Base-by-base conservation (phyloP, 441 rosid genomes). In the Croton laevigatus region DNA sequence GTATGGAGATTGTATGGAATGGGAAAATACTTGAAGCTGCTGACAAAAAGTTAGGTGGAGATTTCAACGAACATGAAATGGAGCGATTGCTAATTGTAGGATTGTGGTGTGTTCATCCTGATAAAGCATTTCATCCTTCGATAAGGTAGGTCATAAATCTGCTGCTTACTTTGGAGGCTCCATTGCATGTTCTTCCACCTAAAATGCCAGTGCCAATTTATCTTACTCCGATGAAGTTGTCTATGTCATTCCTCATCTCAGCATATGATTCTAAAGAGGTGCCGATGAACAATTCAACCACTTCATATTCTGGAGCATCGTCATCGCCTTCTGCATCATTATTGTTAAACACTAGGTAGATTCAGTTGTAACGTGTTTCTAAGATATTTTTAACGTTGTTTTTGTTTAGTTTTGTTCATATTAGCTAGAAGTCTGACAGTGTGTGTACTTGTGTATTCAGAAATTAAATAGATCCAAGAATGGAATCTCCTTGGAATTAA, bases 1-100 rank as follows among this genome's bases (percentile, higher is more conserved):
- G 76, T 74, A 8, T 83, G 89, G 93, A 66, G 72, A 48, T 74
- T 76, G 4, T 75, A 81, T 38, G 89, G 85, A 22, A 62, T 3
- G 11, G 81, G n/a, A 58, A 75, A 36, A 54, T 79, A 6, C 12
- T 55, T 34, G 65, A 62, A 13, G 84, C 77, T 9, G 75, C 77
- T n/a, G 88, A 88, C 54, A 36, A 64, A 5, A 75, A 76, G 61
- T 71, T 85, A 17, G 32, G 34, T 14, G 44, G 65, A 46, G 58
- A 68, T 0, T 73, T 61, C 45, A 27, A 61, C 6, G 38, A 42
- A 9, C 36, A 42, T 37, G 68, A 73, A 66, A 62, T 74, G 64
- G 52, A 49, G 20, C 14, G 63, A 8, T 20, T 74, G 8, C 12
- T 74, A 68, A 20, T 53, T 52, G 72, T 62, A 19, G 77, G 77